Conservation (phyloP, 306 rosid species). For the Herpetospermum pedunculosum region DNA sequence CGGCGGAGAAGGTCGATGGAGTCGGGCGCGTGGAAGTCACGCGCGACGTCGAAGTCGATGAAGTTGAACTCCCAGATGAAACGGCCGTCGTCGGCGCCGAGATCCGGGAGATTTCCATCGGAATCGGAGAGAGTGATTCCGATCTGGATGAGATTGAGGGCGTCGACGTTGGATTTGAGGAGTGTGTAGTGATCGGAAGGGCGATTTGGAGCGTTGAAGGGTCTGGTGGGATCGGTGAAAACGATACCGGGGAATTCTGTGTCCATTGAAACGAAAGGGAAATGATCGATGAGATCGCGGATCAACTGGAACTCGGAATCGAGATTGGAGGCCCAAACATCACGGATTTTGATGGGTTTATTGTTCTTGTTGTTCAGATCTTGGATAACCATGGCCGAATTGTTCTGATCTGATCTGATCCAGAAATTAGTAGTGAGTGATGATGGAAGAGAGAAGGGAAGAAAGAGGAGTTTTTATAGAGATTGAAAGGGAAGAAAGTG, state of each 20-base stretch:
- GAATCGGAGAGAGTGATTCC: constrained; percentile 65
- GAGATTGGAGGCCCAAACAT: constrained; percentile 59
- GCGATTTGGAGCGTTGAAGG: constrained; percentile 1
- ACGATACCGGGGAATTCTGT: constrained; percentile 69
- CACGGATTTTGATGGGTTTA: constrained; percentile 38
- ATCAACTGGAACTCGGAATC: constrained; percentile 38
- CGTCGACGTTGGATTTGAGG: constrained; percentile 68
- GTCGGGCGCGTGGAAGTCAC: constrained; percentile 36
- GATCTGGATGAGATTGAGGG: constrained; percentile 57
- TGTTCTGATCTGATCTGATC: background rate
- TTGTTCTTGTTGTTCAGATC: background rate
- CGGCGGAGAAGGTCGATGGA: constrained; percentile 57
- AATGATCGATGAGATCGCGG: constrained; percentile 21
- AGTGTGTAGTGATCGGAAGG: constrained; percentile 46
- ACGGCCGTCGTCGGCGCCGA: constrained; percentile 23
- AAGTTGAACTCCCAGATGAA: constrained; percentile 78
- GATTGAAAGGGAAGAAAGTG: background rate
- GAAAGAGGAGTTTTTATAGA: background rate
- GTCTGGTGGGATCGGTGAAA: constrained; percentile 7
- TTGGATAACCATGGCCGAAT: background rate
- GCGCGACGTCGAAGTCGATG: constrained; percentile 40
- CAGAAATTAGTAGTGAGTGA: background rate
- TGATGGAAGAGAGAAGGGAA: background rate
- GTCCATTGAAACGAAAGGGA: constrained; percentile 58
- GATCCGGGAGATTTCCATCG: constrained; percentile 51